Base-by-base conservation (phyloP, 208 protist species). In the Trypanosoma lewisi region DNA sequence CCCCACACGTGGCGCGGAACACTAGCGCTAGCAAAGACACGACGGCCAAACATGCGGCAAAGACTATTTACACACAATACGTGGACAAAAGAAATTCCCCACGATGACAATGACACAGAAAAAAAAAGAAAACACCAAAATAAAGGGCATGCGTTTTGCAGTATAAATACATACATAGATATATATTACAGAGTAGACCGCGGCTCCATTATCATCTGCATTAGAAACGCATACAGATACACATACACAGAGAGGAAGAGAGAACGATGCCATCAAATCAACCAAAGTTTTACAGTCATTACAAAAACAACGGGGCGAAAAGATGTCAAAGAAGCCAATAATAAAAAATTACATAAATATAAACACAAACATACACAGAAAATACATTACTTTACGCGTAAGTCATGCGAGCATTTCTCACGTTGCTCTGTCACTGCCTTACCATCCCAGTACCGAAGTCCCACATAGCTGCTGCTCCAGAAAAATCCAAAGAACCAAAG, bases 1-100 rank as follows among this genome's bases (percentile, higher is more conserved):
- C 70, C 60, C 80, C 81, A 94, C 77, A 82, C 77, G 33, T 70
- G 72, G 19, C 87, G 87, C 19, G 87, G 87, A 16, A 94, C 62
- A 21, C 77, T 70, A 0, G 82, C 77, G 52, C 87, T 94, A 28
- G 84, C 81, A 62, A 89, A 94, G 7, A 91, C 81, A 49, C 87
- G 87, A 48, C 87, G 81, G 37, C 82, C 79, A 62, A 94, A 94
- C 87, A 94, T 94, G n/a, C 28, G 25, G 36, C 16, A 37, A 17
- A 44, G 23, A 41, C 47, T 39, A 53, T 55, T 5, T 37, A 11
- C 1, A n/a, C 39, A 4, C 19, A 44, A 5, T 5, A 44, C 19
- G 19, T 17, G 39, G 8, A 17, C 14, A 9, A 17, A 44, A 5
- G 19, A 44, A 14, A 4, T n/a, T 44, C 39, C 39, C 39, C 39